Evolutionary conservation across 108 stramenopile genomes (phyloP), one percentile per base, ranked within the genome.

Genomic region (Mayamaea pseudoterrestris): DNA sequence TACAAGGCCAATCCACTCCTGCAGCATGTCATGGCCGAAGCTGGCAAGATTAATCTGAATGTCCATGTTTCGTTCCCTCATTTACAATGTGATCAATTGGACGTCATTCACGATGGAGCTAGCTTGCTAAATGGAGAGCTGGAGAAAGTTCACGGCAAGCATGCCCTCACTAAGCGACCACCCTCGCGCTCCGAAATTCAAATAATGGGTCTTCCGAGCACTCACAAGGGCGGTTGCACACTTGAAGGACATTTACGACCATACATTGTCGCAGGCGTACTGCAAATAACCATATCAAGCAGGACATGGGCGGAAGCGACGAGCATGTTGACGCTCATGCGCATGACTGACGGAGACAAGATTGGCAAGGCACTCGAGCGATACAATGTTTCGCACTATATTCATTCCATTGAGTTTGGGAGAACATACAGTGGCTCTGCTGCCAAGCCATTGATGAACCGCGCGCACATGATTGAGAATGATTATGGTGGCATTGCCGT

Each of bases 1-100:
- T 55, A 13, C 37, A 40, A 32, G 44, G 23, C 40, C 48, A 21
- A n/a, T n/a, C n/a, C n/a, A n/a, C n/a, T n/a, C n/a, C n/a, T n/a
- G n/a, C n/a, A n/a, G n/a, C n/a, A n/a, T n/a, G n/a, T n/a, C n/a
- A n/a, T n/a, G n/a, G n/a, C n/a, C n/a, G n/a, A n/a, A n/a, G n/a
- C n/a, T n/a, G 54, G 49, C 11, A 57, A 55, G 35, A 72, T 82
- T 24, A 57, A 63, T 0, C 30, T 80, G 7, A 50, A 73, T 11
- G 9, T 83, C 18, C 72, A 80, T 8, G 55, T 90, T 12, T 81
- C 87, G 0, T 90, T 90, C 50, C 77, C 83, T 0, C 76, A 84
- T 44, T 41, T 84, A 5, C 44, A 48, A 0, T 90, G 87, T 59
- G 30, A 42, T 11, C 40, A 55, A 3, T 12, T 90, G 25, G 87